Evolutionary conservation across 129 eudicot genomes (phyloP).

Genomic region (Ambrosia artemisiifolia): DNA sequence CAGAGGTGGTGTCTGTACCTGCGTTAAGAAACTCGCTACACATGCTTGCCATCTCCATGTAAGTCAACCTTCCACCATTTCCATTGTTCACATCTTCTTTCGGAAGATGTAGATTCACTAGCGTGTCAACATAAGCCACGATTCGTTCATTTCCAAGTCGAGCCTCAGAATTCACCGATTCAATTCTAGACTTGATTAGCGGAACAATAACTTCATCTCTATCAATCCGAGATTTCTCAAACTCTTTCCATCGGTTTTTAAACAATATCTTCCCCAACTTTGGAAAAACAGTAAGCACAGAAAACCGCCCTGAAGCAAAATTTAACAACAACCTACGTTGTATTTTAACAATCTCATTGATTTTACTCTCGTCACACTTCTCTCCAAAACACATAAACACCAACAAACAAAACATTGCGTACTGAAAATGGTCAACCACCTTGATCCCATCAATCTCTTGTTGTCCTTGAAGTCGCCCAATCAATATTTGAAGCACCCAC

Average conservation of each 20-base stretch:
- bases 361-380: constrained; percentile 12
- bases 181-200: constrained; percentile 9
- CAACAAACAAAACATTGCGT: constrained; percentile 22
- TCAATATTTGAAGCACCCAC: constrained; percentile 27
- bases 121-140: constrained; percentile 25
- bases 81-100: not conserved
- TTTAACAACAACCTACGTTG: not conserved
- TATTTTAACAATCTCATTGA: not conserved
- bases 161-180: not conserved
- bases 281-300: not conserved
- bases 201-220: constrained; percentile 8
- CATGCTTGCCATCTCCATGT: constrained; percentile 42
- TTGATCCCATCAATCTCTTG: not conserved
- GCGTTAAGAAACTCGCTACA: constrained; percentile 58
- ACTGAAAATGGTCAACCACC: constrained; percentile 10
- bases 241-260: constrained; percentile 14
- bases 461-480: constrained; percentile 1
- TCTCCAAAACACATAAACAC: constrained; percentile 36
- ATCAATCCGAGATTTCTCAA: not conserved
- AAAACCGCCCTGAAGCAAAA: not conserved
- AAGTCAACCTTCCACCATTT: constrained; percentile 27
- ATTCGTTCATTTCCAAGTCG: not conserved
- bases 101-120: constrained; percentile 16
- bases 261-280: constrained; percentile 12
- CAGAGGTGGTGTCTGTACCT: constrained; percentile 19